Conservation (phyloP, 2,329 filamentous ascomycete genomes). For the Sclerotinia trifoliorum region DNA sequence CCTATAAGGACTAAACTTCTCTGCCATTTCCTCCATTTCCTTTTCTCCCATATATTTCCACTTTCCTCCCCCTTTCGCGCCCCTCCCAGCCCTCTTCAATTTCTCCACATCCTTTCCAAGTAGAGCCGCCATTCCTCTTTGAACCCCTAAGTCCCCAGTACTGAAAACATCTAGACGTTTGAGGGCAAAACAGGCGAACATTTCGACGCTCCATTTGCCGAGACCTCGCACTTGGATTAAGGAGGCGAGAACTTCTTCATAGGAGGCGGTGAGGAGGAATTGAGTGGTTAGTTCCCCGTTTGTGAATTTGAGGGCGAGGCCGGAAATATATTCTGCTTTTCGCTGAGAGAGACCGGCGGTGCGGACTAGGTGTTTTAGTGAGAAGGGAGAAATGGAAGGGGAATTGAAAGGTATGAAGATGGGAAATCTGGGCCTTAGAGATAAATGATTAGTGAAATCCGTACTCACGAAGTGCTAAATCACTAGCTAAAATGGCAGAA, state of each 20-base stretch:
- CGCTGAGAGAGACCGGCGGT: conserved; percentile 87
- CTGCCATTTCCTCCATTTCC: conserved; percentile 83
- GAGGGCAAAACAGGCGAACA: conserved; percentile 96
- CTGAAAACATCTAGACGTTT: conserved; percentile 94
- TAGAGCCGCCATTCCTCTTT: conserved; percentile 89
- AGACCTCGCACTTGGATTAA: conserved; percentile 84
- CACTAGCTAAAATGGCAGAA: conserved; percentile 62
- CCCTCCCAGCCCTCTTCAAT: conserved; percentile 67
- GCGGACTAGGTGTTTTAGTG: conserved; percentile 66
- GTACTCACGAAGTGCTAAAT: conserved; percentile 49
- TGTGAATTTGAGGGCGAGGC: conserved; percentile 78
- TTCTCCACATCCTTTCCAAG: conserved; percentile 79
- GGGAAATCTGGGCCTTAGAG: neutral
- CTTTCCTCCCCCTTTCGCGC: conserved; percentile 58
- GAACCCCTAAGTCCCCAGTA: conserved; percentile 87
- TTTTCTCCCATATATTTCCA: conserved; percentile 98
- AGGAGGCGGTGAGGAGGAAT: conserved; percentile 74
- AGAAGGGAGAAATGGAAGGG: conserved; percentile 66
- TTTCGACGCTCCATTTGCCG: conserved; percentile 90
- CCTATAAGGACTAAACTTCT: conserved; percentile 79
- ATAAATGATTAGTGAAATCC: neutral
- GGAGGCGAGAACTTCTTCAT: conserved; percentile 81
- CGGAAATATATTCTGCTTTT: conserved; percentile 92
- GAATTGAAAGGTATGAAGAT: conserved; percentile 60
- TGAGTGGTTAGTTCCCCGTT: conserved; percentile 71